A percentile compares a stretch with the other conserved stretches of the same genome.
Conservation (phyloP, 2,329 filamentous ascomycete species). For the Fusarium euwallaceae region DNA sequence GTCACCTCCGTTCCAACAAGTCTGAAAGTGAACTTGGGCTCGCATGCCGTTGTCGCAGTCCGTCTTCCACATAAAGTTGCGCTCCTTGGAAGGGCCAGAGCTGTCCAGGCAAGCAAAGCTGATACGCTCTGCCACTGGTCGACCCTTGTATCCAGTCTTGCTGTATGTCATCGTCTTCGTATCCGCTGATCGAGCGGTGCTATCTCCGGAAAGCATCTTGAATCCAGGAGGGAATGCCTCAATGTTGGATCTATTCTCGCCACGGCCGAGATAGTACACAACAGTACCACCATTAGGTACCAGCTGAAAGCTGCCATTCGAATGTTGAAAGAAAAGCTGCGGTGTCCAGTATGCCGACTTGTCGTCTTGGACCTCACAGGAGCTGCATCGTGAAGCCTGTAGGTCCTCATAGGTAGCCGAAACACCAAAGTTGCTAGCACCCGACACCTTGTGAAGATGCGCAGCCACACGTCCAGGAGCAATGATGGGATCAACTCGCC, state of each 20-base stretch:
- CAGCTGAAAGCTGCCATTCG: conserved; percentile 41
- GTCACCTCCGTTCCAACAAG: conserved; percentile 42
- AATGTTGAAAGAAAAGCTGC: conserved; percentile 39
- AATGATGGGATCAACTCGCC: conserved; percentile 40
- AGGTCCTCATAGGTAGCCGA: conserved; percentile 29
- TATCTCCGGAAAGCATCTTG: conserved; percentile 40
- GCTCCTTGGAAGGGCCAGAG: conserved; percentile 36
- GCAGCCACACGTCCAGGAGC: conserved; percentile 35
- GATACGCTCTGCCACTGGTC: conserved; percentile 37
- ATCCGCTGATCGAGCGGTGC: conserved; percentile 28
- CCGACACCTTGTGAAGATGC: conserved; percentile 41
- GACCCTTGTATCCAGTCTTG: conserved; percentile 16
- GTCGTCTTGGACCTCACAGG: conserved; percentile 41
- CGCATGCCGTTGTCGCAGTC: conserved; percentile 42
- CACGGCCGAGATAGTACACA: conserved; percentile 42
- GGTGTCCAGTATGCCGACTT: conserved; percentile 45
- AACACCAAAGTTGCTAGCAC: conserved; percentile 40
- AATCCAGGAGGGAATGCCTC: conserved; percentile 42
- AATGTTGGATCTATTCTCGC: conserved; percentile 40
- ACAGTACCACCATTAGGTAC: conserved; percentile 41
- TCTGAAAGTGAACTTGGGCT: conserved; percentile 42
- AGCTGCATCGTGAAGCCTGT: conserved; percentile 39
- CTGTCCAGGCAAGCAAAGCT: conserved; percentile 43
- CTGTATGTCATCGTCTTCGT: conserved; percentile 39
- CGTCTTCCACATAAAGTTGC: conserved; percentile 40